A percentile compares a stretch with the other conserved stretches of the same genome.
phyloP scores from a whole-genome alignment of 371 early-diverging fungal genomes.

The Rhizopus delemar region DNA sequence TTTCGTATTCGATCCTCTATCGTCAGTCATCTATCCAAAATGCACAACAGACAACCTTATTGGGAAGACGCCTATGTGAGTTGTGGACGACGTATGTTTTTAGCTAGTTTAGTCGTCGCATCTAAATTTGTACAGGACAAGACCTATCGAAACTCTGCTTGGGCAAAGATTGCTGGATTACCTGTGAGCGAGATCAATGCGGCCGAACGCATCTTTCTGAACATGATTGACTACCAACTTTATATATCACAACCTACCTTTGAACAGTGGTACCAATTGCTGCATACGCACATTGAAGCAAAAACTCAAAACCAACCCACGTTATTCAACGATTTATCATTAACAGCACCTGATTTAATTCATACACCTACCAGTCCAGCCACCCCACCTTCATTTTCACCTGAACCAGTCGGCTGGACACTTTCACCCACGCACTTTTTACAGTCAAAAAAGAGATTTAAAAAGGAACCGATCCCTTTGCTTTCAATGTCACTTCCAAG shows the following conservation, averaged over 20 bases:
- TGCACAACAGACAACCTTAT: constrained; percentile 18
- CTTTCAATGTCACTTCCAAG: constrained; percentile 44
- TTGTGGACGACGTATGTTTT: constrained; percentile 74
- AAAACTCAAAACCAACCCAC: constrained; percentile 27
- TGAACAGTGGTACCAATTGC: constrained; percentile 65
- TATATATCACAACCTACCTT: constrained; percentile 65
- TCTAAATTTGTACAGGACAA: constrained; percentile 76
- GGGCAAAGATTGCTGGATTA: constrained; percentile 74
- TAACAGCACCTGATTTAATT: constrained; percentile 5
- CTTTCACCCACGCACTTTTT: constrained; percentile 24
- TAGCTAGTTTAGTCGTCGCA: constrained; percentile 69
- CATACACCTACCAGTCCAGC: constrained; percentile 2
- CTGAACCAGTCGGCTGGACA: constrained; percentile 10
- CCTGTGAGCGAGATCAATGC: constrained; percentile 71
- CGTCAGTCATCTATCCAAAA: constrained; percentile 18
- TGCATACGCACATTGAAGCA: constrained; percentile 51
- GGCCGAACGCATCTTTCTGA: constrained; percentile 69
- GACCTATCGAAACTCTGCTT: constrained; percentile 74
- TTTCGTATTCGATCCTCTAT: constrained; percentile 54
- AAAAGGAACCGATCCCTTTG: constrained; percentile 24
- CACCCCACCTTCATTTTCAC: constrained; percentile 7
- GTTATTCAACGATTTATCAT: constrained; percentile 20
- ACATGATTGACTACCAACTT: constrained; percentile 69
- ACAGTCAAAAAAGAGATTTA: constrained; percentile 14
- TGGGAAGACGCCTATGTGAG: constrained; percentile 54